Evolutionary conservation across 2,329 filamentous ascomycete genomes (phyloP).

Genomic region (Diaporthe amygdali): DNA sequence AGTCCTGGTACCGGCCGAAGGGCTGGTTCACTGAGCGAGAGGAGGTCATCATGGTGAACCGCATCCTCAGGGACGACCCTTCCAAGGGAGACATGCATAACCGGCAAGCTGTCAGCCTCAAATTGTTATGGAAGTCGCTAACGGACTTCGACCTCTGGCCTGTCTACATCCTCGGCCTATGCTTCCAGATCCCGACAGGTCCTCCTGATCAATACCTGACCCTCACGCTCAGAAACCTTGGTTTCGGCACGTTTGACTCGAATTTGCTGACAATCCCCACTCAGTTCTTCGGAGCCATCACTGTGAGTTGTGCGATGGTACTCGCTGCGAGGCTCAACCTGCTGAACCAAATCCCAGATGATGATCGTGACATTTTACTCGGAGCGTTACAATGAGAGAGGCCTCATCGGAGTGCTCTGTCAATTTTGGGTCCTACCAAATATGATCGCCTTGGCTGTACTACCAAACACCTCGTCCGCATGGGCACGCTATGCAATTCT

Average conservation of each 20-base stretch:
- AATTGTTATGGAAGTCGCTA: constrained; percentile 52
- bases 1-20: constrained; percentile 47
- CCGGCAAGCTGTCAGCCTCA: constrained; percentile 54
- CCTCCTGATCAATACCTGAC: constrained; percentile 58
- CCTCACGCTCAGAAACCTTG: constrained; percentile 54
- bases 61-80: constrained; percentile 60
- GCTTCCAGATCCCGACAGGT: constrained; percentile 50
- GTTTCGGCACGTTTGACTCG: constrained; percentile 56
- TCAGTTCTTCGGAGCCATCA: constrained; percentile 36
- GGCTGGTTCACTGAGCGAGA: constrained; percentile 60
- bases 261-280: constrained; percentile 62
- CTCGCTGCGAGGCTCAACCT: constrained; percentile 42
- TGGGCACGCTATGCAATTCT: not conserved
- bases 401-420: not conserved
- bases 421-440: not conserved
- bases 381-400: not conserved
- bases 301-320: not conserved
- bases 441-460: not conserved
- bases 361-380: not conserved
- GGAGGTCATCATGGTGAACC: constrained; percentile 63
- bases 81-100: constrained; percentile 64
- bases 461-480: not conserved
- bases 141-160: constrained; percentile 64
- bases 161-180: constrained; percentile 55
- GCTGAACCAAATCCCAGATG: not conserved